A percentile compares a stretch with the other conserved stretches of the same genome.
phyloP scores from a whole-genome alignment of 306 rosid species.

The Sicyos edulis region DNA sequence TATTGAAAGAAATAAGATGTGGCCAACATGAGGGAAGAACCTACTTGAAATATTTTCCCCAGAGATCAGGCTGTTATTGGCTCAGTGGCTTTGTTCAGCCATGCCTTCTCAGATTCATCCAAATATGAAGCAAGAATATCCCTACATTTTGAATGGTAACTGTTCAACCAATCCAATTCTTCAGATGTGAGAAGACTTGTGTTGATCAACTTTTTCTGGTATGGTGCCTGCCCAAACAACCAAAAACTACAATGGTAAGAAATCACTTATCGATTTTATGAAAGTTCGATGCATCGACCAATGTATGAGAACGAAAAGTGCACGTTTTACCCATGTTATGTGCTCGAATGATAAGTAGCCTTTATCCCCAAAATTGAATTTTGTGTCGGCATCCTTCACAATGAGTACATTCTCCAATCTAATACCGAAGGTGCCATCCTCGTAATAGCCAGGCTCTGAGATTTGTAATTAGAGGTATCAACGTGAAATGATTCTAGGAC shows the following conservation, averaged over 20 bases:
- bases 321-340: slow-evolving; percentile 75
- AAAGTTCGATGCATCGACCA: neutral
- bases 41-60: neutral
- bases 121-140: slow-evolving; percentile 61
- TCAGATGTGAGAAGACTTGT: slow-evolving; percentile 50
- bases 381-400: slow-evolving; percentile 67
- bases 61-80: slow-evolving; percentile 41
- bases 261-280: neutral
- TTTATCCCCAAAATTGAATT: slow-evolving; percentile 81
- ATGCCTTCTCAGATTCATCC: slow-evolving; percentile 61
- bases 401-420: slow-evolving; percentile 97
- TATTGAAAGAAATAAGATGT: neutral
- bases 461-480: slow-evolving; percentile 22
- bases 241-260: slow-evolving; percentile 21
- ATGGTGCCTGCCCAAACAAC: slow-evolving; percentile 62
- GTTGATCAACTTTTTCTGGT: slow-evolving; percentile 77
- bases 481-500: neutral
- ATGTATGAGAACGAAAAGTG: neutral
- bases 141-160: slow-evolving; percentile 69
- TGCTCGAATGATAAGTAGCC: slow-evolving; percentile 89
- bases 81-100: slow-evolving; percentile 88
- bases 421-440: slow-evolving; percentile 87
- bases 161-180: slow-evolving; percentile 78
- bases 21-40: neutral
- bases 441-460: slow-evolving; percentile 95